These are phyloP conservation scores for Suhomyces tanzawaensis DNA, from an alignment of 805 yeast genomes.

Conservation along the genomic window DNA sequence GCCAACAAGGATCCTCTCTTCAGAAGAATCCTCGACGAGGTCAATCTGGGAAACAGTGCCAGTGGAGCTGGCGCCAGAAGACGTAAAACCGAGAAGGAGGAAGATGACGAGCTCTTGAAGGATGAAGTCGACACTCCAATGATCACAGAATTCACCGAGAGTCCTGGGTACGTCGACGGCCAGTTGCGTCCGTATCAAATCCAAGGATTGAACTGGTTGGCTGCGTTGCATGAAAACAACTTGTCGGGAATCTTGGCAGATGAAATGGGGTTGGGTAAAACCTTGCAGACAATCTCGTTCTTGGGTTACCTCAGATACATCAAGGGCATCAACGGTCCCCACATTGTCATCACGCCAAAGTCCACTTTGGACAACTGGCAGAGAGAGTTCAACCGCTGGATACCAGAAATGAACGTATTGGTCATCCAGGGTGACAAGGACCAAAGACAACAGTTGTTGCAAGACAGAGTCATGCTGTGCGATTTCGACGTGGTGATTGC, in stretches of 20 bases:
- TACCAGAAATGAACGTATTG: slow-evolving; percentile 71
- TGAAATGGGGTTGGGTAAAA: slow-evolving; percentile 85
- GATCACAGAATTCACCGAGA: slow-evolving; percentile 49
- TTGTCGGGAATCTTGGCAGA: slow-evolving; percentile 78
- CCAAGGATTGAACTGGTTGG: slow-evolving; percentile 79
- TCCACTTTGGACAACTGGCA: slow-evolving; percentile 81
- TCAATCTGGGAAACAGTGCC: slow-evolving; percentile 17
- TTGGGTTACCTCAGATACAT: slow-evolving; percentile 68
- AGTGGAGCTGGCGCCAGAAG: slow-evolving; percentile 37
- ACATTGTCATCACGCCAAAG: slow-evolving; percentile 73
- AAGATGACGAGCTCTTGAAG: slow-evolving; percentile 70
- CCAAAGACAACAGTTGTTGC: slow-evolving; percentile 54
- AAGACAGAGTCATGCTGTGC: slow-evolving; percentile 49
- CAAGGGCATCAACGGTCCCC: slow-evolving; percentile 65
- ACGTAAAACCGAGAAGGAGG: slow-evolving; percentile 74
- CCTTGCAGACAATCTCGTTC: slow-evolving; percentile 75
- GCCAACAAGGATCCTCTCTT: slow-evolving; percentile 61
- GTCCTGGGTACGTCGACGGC: slow-evolving; percentile 57
- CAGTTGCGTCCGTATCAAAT: slow-evolving; percentile 69
- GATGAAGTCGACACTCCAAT: slow-evolving; percentile 40
- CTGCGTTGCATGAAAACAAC: slow-evolving; percentile 63
- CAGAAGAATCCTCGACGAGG: slow-evolving; percentile 47
- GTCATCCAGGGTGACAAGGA: slow-evolving; percentile 75
- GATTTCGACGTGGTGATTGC: slow-evolving; percentile 71
- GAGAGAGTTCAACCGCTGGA: slow-evolving; percentile 74